Evolutionary conservation across 129 eudicot genomes (phyloP).

Genomic region (sunflower (Helianthus annuus)): DNA sequence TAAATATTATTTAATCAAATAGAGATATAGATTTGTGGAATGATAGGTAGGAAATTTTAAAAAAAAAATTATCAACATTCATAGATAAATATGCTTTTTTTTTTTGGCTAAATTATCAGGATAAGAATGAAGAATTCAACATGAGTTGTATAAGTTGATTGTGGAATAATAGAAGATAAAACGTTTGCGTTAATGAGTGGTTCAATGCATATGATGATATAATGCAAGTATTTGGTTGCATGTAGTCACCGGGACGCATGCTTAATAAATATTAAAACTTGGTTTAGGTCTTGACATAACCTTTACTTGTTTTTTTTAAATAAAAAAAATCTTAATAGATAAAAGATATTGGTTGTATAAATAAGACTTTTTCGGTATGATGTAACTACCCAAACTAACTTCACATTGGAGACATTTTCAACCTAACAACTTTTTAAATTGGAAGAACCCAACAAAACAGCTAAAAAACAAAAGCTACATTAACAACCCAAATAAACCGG

Average conservation of each 20-base stretch:
- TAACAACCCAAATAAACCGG: conserved; percentile 3
- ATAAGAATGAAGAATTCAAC: background rate
- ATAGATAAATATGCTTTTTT: too few species aligned
- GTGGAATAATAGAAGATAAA: background rate
- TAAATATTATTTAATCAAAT: too few species aligned
- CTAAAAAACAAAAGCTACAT: background rate
- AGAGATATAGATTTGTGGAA: background rate
- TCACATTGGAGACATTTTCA: conserved; percentile 5
- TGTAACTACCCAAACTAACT: background rate
- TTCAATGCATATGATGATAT: conserved; percentile 20
- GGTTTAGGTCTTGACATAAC: conserved; percentile 4
- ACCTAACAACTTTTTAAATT: background rate
- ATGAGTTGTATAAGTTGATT: background rate
- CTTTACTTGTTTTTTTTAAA: background rate
- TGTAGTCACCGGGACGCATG: conserved; percentile 11
- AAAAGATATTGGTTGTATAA: background rate
- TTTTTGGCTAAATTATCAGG: too few species aligned
- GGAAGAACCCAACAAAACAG: conserved; percentile 1
- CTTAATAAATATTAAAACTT: background rate
- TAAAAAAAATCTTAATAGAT: background rate
- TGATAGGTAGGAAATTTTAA: too few species aligned
- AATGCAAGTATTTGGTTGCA: background rate
- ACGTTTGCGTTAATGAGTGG: background rate
- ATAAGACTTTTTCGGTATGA: background rate
- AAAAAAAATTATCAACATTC: background rate